These are phyloP conservation scores for Fusarium sp. DNA, from an alignment of 2,329 filamentous ascomycete species.

Conservation along the genomic window DNA sequence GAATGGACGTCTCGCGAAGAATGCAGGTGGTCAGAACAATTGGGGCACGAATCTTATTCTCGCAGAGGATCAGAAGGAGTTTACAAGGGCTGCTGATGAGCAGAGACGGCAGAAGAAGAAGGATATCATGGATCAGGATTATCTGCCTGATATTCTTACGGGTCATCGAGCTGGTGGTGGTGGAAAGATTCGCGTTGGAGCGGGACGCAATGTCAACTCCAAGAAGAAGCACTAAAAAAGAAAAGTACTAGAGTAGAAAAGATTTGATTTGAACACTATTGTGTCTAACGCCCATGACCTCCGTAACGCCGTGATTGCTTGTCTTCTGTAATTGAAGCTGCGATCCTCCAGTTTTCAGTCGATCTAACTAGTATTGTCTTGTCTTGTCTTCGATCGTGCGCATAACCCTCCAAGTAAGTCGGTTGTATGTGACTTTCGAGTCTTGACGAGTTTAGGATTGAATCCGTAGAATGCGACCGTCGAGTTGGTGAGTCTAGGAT, in stretches of 20 bases:
- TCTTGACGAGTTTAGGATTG: not conserved
- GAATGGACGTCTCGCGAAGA: slow-evolving; percentile 77
- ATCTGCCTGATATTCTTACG: slow-evolving; percentile 84
- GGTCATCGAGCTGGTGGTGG: slow-evolving; percentile 75
- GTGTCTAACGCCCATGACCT: slow-evolving; percentile 36
- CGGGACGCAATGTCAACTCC: slow-evolving; percentile 87
- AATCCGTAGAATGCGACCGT: not conserved
- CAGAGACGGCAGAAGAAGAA: slow-evolving; percentile 75
- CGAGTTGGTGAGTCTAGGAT: no score
- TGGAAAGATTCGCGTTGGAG: slow-evolving; percentile 82
- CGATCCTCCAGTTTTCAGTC: not conserved
- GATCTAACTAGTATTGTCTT: not conserved
- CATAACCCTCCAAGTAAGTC: no score
- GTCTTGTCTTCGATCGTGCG: no score
- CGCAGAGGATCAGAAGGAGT: slow-evolving; percentile 97
- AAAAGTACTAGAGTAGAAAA: slow-evolving; percentile 3
- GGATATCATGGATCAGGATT: slow-evolving; percentile 96
- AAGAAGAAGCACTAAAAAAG: slow-evolving; percentile 65
- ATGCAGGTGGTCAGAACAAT: slow-evolving; percentile 81
- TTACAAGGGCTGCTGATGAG: slow-evolving; percentile 69
- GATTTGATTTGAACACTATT: slow-evolving; percentile 30
- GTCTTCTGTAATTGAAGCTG: not conserved
- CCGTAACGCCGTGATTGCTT: slow-evolving; percentile 30
- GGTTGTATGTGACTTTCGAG: no score
- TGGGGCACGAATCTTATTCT: slow-evolving; percentile 89